Evolutionary conservation across 2,329 filamentous ascomycete genomes (phyloP), one percentile per base, ranked within the genome.

Genomic region (Westerdykella sp.): DNA sequence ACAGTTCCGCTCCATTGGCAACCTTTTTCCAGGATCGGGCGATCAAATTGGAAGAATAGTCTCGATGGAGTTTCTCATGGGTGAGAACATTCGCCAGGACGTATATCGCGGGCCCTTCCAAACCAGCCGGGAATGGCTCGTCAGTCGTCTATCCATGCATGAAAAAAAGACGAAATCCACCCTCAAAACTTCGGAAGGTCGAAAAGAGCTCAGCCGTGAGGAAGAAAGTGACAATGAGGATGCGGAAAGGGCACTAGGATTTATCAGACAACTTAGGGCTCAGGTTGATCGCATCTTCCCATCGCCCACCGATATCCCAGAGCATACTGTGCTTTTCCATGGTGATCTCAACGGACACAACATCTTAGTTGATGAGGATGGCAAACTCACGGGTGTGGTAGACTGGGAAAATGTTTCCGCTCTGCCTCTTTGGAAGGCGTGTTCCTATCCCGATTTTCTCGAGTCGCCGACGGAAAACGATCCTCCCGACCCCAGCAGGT

Each of bases 391-490:
- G 5, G 50, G 50, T 4, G 53, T 58, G 16, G 50, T 58, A 16
- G 55, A 56, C 46, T 58, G 50, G 50, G 54, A 55, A 39, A 53
- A 45, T 37, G 53, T 48, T 10, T 34, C 39, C 21, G 47, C 45
- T 2, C 15, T 39, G 5, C 47, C 47, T 1, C 45, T 50, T 22
- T 50, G 45, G 45, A 16, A 14, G 34, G 42, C 50, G 10, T 53
- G 50, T 31, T 34, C 47, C 22, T 18, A 47, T 6, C 46, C 50
- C 5, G 40, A 44, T 14, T 46, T 50, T 38, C 40, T 50, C 22
- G 34, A 49, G 13, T 47, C 41, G 5, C 38, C 35, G 5, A n/a
- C 16, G 7, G 45, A 45, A 10, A 40, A 44, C 11, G 44, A 39
- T 11, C 13, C 10, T 15, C 10, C 28, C 2, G 30, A 34, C 6